Conservation (phyloP, 768 basidiomycete species). For the Amyloporia xantha region DNA sequence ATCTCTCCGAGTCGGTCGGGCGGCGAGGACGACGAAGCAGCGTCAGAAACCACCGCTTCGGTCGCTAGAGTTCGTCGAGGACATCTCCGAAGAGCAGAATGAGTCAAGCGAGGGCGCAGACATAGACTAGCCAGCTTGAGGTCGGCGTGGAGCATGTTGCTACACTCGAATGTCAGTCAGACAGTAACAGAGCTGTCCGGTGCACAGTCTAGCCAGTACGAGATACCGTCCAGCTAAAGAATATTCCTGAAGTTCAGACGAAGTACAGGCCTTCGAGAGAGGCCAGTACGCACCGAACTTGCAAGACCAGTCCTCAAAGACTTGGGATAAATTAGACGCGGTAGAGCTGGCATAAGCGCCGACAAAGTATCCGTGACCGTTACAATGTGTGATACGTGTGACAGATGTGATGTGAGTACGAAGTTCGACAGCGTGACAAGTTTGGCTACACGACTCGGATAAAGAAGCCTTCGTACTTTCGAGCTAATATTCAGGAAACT, state of each 20-base stretch:
- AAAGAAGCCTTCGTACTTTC: too few species aligned
- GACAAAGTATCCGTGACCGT: too few species aligned
- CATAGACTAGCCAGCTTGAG: not conserved
- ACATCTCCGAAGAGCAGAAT: not conserved
- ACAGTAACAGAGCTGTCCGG: conserved; percentile 43
- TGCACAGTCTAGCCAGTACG: conserved; percentile 45
- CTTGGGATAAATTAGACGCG: too few species aligned
- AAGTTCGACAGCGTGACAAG: too few species aligned
- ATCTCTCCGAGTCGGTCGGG: conserved; percentile 1
- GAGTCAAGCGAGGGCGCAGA: not conserved
- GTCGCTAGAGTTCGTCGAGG: not conserved
- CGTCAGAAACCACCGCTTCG: conserved; percentile 2
- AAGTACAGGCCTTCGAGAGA: conserved; percentile 20
- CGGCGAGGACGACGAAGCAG: not conserved
- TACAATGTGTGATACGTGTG: conserved; percentile 53
- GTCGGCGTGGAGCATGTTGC: not conserved
- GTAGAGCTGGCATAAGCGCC: too few species aligned
- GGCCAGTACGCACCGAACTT: too few species aligned
- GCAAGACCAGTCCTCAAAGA: too few species aligned
- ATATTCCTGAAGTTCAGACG: conserved; percentile 37
- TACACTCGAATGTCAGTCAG: conserved; percentile 40
- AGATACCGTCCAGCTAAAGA: conserved; percentile 31
- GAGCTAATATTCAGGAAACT: too few species aligned
- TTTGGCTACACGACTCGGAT: too few species aligned
- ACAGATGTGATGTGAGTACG: too few species aligned